Evolutionary conservation across 352 stramenopile species (phyloP), one percentile per base, ranked within the genome.

Genomic region (Phytophthora constricta): DNA sequence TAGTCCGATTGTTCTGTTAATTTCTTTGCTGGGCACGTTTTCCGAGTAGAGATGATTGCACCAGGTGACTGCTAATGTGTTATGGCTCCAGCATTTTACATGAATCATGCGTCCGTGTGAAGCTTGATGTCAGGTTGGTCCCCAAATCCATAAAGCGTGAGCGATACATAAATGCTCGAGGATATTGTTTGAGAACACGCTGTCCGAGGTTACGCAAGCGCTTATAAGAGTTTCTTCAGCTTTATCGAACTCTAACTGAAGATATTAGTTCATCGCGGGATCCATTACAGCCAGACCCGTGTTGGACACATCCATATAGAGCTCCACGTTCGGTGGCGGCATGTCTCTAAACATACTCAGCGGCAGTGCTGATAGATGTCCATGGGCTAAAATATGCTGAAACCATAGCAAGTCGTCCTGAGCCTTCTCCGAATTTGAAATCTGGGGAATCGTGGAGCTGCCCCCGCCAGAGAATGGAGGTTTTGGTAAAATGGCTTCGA

Each of bases 1-100:
- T 7, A 69, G 41, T 0, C 69, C 59, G 23, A 77, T 70, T 1
- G 19, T n/a, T 5, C 65, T 23, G 39, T 79, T 78, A 20, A 78
- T 53, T 57, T 74, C 65, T 59, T 75, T 65, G 20, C 52, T 57
- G 1, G 39, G 37, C 1, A 14, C 9, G 28, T 74, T 62, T 7
- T 37, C 51, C 13, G 43, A 55, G 20, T 46, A 10, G 0, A 69
- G 25, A n/a, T 53, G 58, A 48, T 68, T 78, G 17, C 59, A 62
- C 31, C 25, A 59, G 0, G 47, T 37, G 1, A 68, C 64, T 37
- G 31, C 31, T 37, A 11, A 37, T 11, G 11, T 37, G 31, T 37
- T 77, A 50, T 77, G 58, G 27, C 17, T 65, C 60, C 59, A 70
- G 20, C 63, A 58, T 8, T 57, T 31, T 5, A 73, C 22, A 3